Conservation (phyloP, 208 protist genomes). For the Herpetomonas tarakana region DNA sequence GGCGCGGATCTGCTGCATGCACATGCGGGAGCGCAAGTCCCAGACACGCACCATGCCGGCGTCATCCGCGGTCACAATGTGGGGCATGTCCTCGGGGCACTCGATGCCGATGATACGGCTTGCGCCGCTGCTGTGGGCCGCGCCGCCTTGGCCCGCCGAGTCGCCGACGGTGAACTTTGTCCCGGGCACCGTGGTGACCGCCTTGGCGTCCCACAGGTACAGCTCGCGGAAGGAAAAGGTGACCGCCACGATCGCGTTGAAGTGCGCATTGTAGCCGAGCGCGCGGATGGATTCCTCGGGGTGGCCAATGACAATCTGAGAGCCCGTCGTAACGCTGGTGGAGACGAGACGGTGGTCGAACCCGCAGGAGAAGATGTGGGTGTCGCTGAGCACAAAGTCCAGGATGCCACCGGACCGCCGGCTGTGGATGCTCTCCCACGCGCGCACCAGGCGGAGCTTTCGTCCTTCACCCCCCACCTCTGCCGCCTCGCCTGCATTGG, state of each 20-base stretch:
- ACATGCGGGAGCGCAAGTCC: conserved; percentile 71
- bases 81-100: conserved; percentile 45
- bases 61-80: conserved; percentile 70
- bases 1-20: conserved; percentile 62
- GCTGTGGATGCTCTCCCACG: conserved; percentile 36
- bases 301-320: conserved; percentile 19
- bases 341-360: conserved; percentile 56
- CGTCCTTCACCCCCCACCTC: too few relatives aligned
- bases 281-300: conserved; percentile 20
- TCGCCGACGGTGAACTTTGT: conserved; percentile 30
- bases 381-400: conserved; percentile 57
- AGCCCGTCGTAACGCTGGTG: conserved; percentile 38
- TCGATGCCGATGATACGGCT: conserved; percentile 52
- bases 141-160: conserved; percentile 21
- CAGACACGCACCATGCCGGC: conserved; percentile 75
- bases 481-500: conserved; percentile 10
- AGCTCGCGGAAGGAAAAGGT: conserved; percentile 28
- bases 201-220: conserved; percentile 55
- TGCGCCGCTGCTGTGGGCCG: not conserved
- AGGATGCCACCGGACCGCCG: conserved; percentile 46
- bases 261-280: conserved; percentile 27
- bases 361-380: conserved; percentile 47
- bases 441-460: conserved; percentile 13
- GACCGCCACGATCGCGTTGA: conserved; percentile 18
- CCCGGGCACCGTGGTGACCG: conserved; percentile 28